Evolutionary conservation across 306 rosid species (phyloP).

Genomic region (Medicago ruthenica): DNA sequence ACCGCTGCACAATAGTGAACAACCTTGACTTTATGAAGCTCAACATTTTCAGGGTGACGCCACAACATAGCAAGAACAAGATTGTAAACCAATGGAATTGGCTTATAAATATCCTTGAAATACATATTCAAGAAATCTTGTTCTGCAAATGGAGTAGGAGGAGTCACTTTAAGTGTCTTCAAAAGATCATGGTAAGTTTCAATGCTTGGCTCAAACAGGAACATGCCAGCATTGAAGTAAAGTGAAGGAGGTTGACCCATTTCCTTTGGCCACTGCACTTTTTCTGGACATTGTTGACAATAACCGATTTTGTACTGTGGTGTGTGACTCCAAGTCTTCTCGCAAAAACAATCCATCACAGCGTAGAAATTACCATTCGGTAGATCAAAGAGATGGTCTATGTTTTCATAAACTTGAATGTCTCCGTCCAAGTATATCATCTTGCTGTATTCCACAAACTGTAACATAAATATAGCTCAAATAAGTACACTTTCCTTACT

Average conservation of each 20-base stretch:
- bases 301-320: constrained; percentile 68
- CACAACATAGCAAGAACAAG: constrained; percentile 80
- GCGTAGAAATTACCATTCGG: constrained; percentile 64
- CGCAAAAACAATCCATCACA: constrained; percentile 89
- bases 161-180: constrained; percentile 44
- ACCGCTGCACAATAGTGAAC: constrained; percentile 86
- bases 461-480: constrained; percentile 3
- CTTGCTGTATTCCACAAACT: constrained; percentile 77
- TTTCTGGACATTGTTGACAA: constrained; percentile 78
- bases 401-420: constrained; percentile 71
- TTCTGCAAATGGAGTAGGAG: constrained; percentile 80
- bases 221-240: constrained; percentile 92
- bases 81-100: constrained; percentile 61
- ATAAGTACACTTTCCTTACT: neutral
- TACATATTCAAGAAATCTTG: constrained; percentile 82
- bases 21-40: constrained; percentile 60
- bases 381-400: constrained; percentile 69
- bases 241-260: constrained; percentile 66
- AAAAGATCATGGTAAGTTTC: constrained; percentile 56
- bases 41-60: constrained; percentile 80
- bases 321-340: constrained; percentile 79
- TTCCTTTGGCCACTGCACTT: constrained; percentile 62
- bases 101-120: constrained; percentile 60
- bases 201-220: constrained; percentile 64
- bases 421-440: constrained; percentile 86